phyloP scores from a whole-genome alignment of 2,329 filamentous ascomycete species.

The Talaromyces funiculosus region DNA sequence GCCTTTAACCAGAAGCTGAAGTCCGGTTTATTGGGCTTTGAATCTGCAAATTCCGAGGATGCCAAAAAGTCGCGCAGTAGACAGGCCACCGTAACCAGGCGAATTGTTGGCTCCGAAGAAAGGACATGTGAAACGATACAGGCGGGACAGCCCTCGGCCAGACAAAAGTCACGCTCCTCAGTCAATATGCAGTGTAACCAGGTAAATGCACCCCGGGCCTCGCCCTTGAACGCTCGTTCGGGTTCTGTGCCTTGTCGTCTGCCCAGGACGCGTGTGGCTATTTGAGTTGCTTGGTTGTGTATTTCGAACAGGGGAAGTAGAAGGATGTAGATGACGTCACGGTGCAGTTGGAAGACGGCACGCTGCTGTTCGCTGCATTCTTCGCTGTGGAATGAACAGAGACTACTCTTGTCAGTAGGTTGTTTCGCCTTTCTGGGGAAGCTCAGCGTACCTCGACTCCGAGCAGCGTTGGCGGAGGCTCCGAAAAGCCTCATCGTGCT shows the following conservation, averaged over 20 bases:
- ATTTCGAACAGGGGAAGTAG: constrained; percentile 55
- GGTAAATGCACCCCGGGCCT: constrained; percentile 53
- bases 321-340: constrained; percentile 55
- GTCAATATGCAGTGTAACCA: constrained; percentile 55
- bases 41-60: constrained; percentile 20
- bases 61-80: constrained; percentile 33
- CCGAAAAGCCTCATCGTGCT: constrained; percentile 31
- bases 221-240: constrained; percentile 53
- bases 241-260: constrained; percentile 47
- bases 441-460: neutral
- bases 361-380: constrained; percentile 27
- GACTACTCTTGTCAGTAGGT: constrained; percentile 20
- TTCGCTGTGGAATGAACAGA: constrained; percentile 32
- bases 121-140: constrained; percentile 40
- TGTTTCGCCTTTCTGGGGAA: neutral
- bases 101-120: constrained; percentile 41
- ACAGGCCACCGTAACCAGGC: constrained; percentile 38
- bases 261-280: constrained; percentile 48
- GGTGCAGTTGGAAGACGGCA: constrained; percentile 45
- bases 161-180: constrained; percentile 55
- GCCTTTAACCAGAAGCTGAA: constrained; percentile 38
- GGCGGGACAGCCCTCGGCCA: constrained; percentile 50
- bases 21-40: constrained; percentile 17
- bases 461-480: constrained; percentile 26
- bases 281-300: constrained; percentile 49